These are phyloP conservation scores for Bipolaris cookei DNA, from an alignment of 2,329 filamentous ascomycete genomes.

Conservation along the genomic window DNA sequence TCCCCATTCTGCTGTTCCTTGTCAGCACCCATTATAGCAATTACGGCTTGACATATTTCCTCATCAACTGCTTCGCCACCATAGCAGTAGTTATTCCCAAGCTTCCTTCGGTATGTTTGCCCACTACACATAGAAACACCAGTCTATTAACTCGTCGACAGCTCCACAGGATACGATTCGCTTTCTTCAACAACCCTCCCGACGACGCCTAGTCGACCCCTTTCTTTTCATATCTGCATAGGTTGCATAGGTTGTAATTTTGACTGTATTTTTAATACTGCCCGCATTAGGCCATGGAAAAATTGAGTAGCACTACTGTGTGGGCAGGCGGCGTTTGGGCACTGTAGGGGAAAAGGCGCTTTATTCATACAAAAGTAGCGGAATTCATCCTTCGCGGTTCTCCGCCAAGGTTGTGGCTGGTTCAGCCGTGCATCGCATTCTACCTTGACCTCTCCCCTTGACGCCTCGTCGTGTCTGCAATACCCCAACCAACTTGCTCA, in stretches of 20 bases:
- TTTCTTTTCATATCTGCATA: conserved; percentile 26
- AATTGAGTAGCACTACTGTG: conserved; percentile 40
- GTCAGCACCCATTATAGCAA: conserved; percentile 99
- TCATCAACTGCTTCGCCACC: conserved; percentile 93
- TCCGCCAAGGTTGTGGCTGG: conserved; percentile 16
- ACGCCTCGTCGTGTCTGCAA: background rate
- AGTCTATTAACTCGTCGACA: conserved; percentile 24
- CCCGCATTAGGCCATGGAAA: conserved; percentile 28
- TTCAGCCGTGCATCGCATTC: conserved; percentile 10
- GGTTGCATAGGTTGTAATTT: conserved; percentile 34
- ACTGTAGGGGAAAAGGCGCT: conserved; percentile 17
- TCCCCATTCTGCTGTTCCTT: conserved; percentile 92
- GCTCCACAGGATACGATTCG: conserved; percentile 50
- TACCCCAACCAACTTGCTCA: background rate
- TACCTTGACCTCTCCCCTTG: background rate
- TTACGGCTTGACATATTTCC: conserved; percentile 96
- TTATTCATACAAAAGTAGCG: conserved; percentile 25
- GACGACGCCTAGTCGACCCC: conserved; percentile 39
- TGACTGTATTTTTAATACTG: conserved; percentile 46
- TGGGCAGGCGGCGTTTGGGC: conserved; percentile 35
- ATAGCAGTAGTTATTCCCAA: conserved; percentile 95
- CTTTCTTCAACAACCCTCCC: conserved; percentile 48
- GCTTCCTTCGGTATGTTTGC: conserved; percentile 80
- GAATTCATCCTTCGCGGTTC: conserved; percentile 15
- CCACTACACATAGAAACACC: background rate